Percentiles rank a stretch among this genome's conserved stretches.
Evolutionary conservation across 2,329 filamentous ascomycete species (phyloP).

Genomic region (Cordyceps javanica): DNA sequence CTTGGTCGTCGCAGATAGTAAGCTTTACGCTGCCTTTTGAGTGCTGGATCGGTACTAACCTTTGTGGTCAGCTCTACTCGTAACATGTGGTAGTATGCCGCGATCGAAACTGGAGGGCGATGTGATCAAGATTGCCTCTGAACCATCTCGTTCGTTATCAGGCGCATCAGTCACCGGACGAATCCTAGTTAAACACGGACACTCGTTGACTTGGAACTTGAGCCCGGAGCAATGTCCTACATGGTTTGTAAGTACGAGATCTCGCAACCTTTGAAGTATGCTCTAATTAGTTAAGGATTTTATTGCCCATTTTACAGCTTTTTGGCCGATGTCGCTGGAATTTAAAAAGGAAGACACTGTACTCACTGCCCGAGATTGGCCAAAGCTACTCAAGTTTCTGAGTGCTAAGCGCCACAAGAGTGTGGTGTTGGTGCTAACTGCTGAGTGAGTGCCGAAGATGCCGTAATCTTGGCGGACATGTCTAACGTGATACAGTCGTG

Average conservation of each 20-base stretch:
- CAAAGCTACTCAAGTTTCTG: constrained; percentile 24
- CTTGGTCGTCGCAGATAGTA: constrained; percentile 38
- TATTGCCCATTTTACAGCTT: constrained; percentile 34
- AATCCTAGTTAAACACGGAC: constrained; percentile 30
- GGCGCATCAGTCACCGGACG: constrained; percentile 15
- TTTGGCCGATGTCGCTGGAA: constrained; percentile 34
- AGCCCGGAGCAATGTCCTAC: constrained; percentile 33
- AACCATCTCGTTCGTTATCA: constrained; percentile 21
- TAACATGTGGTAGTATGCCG: constrained; percentile 36
- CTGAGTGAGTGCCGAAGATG: constrained; percentile 12
- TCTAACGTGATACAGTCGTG: not conserved
- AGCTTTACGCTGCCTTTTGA: constrained; percentile 11
- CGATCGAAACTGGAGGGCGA: constrained; percentile 28
- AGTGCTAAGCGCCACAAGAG: constrained; percentile 14
- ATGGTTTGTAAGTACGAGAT: constrained; percentile 35
- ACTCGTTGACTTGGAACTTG: constrained; percentile 33
- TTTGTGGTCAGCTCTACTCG: constrained; percentile 25
- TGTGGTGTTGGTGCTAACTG: constrained; percentile 21
- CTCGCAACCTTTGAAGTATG: not conserved
- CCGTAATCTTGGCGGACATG: not conserved
- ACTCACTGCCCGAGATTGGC: constrained; percentile 24
- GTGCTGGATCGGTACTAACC: not conserved
- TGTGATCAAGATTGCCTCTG: constrained; percentile 23
- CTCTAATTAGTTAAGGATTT: constrained; percentile 26
- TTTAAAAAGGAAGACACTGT: constrained; percentile 29